A percentile compares a stretch with the other conserved stretches of the same genome.
phyloP scores from a whole-genome alignment of 139 green algal species.

The Chlorella sorokiniana region DNA sequence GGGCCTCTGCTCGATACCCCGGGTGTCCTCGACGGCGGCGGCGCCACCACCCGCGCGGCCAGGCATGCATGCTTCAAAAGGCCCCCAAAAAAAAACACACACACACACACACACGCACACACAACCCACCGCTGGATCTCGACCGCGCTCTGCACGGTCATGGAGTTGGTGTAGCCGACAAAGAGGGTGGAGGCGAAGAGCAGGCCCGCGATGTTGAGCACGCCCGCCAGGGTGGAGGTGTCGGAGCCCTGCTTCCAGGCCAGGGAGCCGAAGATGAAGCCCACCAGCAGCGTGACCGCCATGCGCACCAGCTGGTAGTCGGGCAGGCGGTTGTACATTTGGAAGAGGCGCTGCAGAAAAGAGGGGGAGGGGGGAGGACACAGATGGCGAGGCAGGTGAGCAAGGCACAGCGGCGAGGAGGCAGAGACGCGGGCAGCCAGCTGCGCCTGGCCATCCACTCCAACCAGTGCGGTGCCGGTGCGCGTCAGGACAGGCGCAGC shows the following conservation, averaged over 20 bases:
- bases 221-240: conserved; percentile 13
- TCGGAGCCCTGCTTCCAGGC: conserved; percentile 25
- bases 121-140: conserved; percentile 15
- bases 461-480: no score
- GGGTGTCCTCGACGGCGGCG: no score
- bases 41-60: no score
- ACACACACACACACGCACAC: neutral
- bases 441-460: neutral
- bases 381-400: conserved; percentile 39
- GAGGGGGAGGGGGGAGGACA: conserved; percentile 24
- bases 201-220: conserved; percentile 60
- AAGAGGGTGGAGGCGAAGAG: conserved; percentile 50
- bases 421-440: neutral
- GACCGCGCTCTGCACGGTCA: conserved; percentile 30
- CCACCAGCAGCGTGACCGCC: conserved; percentile 54
- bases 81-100: no score
- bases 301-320: conserved; percentile 60
- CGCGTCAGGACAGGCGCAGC: no score
- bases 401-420: neutral
- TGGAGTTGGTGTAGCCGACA: conserved; percentile 46
- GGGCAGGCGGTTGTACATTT: conserved; percentile 50
- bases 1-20: no score
- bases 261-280: conserved; percentile 55
- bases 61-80: no score
- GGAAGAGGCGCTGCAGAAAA: conserved; percentile 46